phyloP scores from a whole-genome alignment of 2,329 filamentous ascomycete species.

The Hymenoscyphus fructigenus region DNA sequence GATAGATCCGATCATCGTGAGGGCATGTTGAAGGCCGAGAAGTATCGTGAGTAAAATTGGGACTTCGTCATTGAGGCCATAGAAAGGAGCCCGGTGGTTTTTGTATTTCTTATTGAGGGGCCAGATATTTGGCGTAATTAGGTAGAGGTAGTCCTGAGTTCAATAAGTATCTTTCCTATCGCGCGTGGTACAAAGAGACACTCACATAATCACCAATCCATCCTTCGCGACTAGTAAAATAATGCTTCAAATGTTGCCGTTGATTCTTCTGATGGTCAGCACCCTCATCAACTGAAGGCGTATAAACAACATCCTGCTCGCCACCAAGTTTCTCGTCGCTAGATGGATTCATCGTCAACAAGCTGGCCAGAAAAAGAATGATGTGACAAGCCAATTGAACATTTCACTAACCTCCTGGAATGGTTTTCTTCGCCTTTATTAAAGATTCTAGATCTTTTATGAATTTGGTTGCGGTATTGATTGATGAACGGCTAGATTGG shows the following conservation, averaged over 20 bases:
- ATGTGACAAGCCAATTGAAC: conserved; percentile 9
- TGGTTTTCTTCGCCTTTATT: not conserved
- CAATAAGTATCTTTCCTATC: not conserved
- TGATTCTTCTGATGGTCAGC: conserved; percentile 9
- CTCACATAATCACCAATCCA: conserved; percentile 43
- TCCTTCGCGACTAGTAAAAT: conserved; percentile 39
- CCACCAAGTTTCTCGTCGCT: conserved; percentile 22
- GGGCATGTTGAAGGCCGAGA: conserved; percentile 67
- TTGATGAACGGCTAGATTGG: not conserved
- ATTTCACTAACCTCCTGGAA: conserved; percentile 5
- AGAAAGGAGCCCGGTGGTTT: conserved; percentile 59
- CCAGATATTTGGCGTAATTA: conserved; percentile 49
- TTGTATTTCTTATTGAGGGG: conserved; percentile 59
- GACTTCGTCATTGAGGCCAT: conserved; percentile 67
- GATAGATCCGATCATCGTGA: conserved; percentile 63
- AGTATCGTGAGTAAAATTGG: conserved; percentile 65
- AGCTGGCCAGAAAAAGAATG: not conserved
- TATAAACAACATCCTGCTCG: conserved; percentile 23
- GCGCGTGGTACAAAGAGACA: not conserved
- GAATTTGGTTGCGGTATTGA: not conserved
- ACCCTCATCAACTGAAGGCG: conserved; percentile 19
- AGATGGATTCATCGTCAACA: conserved; percentile 3
- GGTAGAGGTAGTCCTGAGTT: conserved; percentile 40
- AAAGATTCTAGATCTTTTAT: not conserved
- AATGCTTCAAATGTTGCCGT: conserved; percentile 34